These are phyloP conservation scores for Strigomonas culicis DNA, from an alignment of 208 protist genomes.

Conservation along the genomic window DNA sequence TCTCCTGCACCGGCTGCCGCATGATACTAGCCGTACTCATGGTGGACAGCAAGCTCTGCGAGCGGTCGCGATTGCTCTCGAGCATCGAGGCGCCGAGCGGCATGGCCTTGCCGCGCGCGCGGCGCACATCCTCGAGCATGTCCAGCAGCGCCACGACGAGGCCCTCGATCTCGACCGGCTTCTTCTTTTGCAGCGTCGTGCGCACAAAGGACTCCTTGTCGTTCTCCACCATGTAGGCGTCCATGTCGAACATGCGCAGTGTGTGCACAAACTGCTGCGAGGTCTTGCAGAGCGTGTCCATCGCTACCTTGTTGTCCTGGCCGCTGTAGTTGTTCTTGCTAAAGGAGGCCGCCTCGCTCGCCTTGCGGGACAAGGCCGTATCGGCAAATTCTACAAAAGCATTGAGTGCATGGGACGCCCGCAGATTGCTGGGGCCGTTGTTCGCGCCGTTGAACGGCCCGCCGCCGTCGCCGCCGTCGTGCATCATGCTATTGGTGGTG, in stretches of 20 bases:
- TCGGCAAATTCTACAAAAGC: not conserved
- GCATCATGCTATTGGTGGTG: not conserved
- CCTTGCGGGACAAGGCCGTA: not conserved
- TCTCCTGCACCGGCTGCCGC: conserved; percentile 58
- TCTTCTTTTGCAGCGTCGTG: conserved; percentile 18
- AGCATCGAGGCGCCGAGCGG: conserved; percentile 13
- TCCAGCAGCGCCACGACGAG: conserved; percentile 42
- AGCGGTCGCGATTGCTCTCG: conserved; percentile 9
- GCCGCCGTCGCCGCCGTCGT: not conserved
- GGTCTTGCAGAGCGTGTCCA: conserved; percentile 26
- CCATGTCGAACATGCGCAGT: conserved; percentile 36
- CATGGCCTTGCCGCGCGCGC: conserved; percentile 14
- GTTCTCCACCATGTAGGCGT: conserved; percentile 24
- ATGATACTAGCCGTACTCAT: conserved; percentile 48
- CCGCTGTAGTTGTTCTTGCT: not conserved
- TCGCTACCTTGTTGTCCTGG: conserved; percentile 4
- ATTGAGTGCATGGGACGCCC: not conserved
- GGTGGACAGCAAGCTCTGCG: conserved; percentile 30
- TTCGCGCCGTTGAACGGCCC: conserved; percentile 11
- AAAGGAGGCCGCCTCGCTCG: not conserved
- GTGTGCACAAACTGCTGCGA: conserved; percentile 52
- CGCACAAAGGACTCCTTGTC: conserved; percentile 21
- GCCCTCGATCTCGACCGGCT: conserved; percentile 21
- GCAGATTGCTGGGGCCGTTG: too few relatives aligned
- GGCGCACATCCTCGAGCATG: conserved; percentile 40